A percentile compares a stretch with the other conserved stretches of the same genome.
Conservation (phyloP, 306 rosid genomes). For the Neltuma alba region DNA sequence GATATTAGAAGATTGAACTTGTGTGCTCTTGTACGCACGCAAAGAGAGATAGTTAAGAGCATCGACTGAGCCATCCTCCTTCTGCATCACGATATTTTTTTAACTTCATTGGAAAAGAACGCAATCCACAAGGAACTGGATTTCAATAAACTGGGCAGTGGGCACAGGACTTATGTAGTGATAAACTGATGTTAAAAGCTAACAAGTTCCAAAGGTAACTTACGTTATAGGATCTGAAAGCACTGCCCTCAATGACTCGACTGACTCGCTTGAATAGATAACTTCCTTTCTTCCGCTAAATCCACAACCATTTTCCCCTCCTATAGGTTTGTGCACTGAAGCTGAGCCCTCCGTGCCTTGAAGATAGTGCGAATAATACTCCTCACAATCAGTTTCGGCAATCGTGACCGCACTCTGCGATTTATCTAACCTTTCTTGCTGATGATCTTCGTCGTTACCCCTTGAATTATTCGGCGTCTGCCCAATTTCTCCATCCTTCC, state of each 20-base stretch:
- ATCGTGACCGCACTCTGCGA: conserved; percentile 58
- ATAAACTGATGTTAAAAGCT: background rate
- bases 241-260: conserved; percentile 82
- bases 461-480: conserved; percentile 46
- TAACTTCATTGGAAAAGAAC: background rate
- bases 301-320: conserved; percentile 75
- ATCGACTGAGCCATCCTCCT: background rate
- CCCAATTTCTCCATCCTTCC: conserved; percentile 62
- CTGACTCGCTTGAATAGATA: conserved; percentile 61
- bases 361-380: conserved; percentile 84
- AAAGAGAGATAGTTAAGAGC: background rate
- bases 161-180: background rate
- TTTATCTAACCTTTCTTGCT: conserved; percentile 64
- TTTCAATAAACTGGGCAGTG: conserved; percentile 16
- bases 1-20: conserved; percentile 24
- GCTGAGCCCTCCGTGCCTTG: conserved; percentile 69
- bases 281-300: conserved; percentile 85
- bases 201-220: conserved; percentile 37
- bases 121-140: background rate
- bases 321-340: conserved; percentile 69
- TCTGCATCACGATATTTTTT: conserved; percentile 14
- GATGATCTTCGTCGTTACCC: conserved; percentile 49
- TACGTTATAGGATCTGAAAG: conserved; percentile 94
- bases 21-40: conserved; percentile 2
- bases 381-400: conserved; percentile 76